A percentile compares a stretch with the other conserved stretches of the same genome.
Evolutionary conservation across 2,329 filamentous ascomycete species (phyloP).

Genomic region (Fusarium sp.): DNA sequence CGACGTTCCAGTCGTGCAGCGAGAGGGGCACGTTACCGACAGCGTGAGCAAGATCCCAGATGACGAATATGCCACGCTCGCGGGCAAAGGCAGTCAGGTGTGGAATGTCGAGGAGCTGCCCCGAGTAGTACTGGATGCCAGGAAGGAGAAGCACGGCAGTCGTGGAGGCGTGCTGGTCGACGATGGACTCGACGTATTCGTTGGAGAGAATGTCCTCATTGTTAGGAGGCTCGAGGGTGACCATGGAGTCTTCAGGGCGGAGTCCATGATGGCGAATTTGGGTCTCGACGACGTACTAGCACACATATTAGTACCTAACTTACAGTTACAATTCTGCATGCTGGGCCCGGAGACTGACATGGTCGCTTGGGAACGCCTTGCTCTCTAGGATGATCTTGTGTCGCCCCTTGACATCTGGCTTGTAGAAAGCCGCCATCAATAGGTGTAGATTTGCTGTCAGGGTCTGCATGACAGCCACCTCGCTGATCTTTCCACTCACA

Average conservation of each 20-base stretch:
- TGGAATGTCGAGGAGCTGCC: slow-evolving; percentile 82
- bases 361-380: slow-evolving; percentile 87
- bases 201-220: slow-evolving; percentile 68
- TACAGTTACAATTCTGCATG: neutral
- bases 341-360: slow-evolving; percentile 57
- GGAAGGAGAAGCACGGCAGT: slow-evolving; percentile 81
- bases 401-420: slow-evolving; percentile 63
- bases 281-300: slow-evolving; percentile 79
- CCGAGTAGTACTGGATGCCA: slow-evolving; percentile 87
- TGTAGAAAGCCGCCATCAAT: slow-evolving; percentile 84
- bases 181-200: slow-evolving; percentile 74
- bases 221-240: slow-evolving; percentile 71
- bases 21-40: slow-evolving; percentile 79
- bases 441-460: slow-evolving; percentile 82
- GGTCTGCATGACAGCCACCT: slow-evolving; percentile 86
- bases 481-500: slow-evolving; percentile 74
- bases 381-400: slow-evolving; percentile 85
- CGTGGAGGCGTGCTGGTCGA: slow-evolving; percentile 74
- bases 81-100: slow-evolving; percentile 80
- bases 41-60: slow-evolving; percentile 87
- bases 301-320: slow-evolving; percentile 12
- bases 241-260: slow-evolving; percentile 71
- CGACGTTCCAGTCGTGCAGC: slow-evolving; percentile 85
- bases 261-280: slow-evolving; percentile 77
- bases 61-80: slow-evolving; percentile 72